Base-by-base conservation (phyloP, 768 basidiomycete species). In the Amanita phalloides region DNA sequence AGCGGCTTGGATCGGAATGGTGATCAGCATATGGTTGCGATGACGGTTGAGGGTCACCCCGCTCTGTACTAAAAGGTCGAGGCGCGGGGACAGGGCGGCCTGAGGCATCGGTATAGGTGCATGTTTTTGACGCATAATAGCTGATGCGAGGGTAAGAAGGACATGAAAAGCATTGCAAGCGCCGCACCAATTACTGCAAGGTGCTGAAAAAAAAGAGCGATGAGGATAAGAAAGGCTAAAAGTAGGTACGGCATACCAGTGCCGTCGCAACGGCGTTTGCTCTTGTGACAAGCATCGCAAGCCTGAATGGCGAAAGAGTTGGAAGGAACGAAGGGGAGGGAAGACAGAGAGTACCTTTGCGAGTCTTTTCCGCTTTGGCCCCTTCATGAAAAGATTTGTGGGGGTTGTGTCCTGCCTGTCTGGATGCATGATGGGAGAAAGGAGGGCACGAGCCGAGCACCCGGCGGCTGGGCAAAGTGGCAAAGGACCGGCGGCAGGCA, bases 211-310 rank as follows among this genome's bases (percentile, higher is more conserved):
- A 37, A 36, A 52, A 39, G 54, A 56, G 58, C 48, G 50, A 17
- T 32, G 42, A 48, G 55, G 48, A 59, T 43, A 45, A 53, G 50
- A 48, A 49, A 39, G 44, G 20, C 45, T 51, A 21, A 51, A 42
- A 43, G 32, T 44, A n/a, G 51, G 49, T 37, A 55, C 42, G 46
- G 71, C 80, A 53, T 55, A 84, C 85, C 81, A 55, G 84, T 86
- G 30, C 86, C 86, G 66, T 89, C 86, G 66, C 87, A 90, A 45
- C 87, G 79, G 23, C 88, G 79, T 62, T 90, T 90, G 68, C 81
- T 83, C 65, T 85, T 87, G 63, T 90, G 89, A 63, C 88, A 90
- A 49, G 84, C 82, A 65, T 88, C 84, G 66, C 88, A 90, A 45
- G 88, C 76, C 75, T 77, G 52, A 4, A 44, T 44, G 26, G n/a